These are phyloP conservation scores for Begonia fuchsioides DNA, from an alignment of 306 rosid genomes.

Conservation along the genomic window DNA sequence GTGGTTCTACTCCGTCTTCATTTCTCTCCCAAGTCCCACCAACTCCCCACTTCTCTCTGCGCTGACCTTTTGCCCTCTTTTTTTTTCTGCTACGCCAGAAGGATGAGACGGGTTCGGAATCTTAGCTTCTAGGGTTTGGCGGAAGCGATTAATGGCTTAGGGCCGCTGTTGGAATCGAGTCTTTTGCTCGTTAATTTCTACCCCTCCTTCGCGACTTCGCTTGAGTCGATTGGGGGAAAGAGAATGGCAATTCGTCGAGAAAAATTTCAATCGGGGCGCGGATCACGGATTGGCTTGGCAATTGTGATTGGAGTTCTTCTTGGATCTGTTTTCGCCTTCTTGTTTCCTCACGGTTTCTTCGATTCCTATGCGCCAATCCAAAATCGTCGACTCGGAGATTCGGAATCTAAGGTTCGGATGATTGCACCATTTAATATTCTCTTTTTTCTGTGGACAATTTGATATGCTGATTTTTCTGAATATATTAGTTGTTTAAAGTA, in stretches of 20 bases:
- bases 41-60: too few species aligned
- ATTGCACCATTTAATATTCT: not conserved
- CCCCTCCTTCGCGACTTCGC: too few species aligned
- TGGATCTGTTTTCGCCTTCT: slow-evolving; percentile 50
- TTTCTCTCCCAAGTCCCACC: too few species aligned
- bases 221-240: not conserved
- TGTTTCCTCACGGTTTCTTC: slow-evolving; percentile 38
- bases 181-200: too few species aligned
- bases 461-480: not conserved
- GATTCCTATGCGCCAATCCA: slow-evolving; percentile 18
- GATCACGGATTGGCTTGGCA: slow-evolving; percentile 39
- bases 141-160: too few species aligned
- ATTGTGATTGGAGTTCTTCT: slow-evolving; percentile 39
- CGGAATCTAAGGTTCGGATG: slow-evolving; percentile 36
- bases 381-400: slow-evolving; percentile 22
- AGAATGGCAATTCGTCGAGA: slow-evolving; percentile 70
- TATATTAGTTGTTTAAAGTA: not conserved
- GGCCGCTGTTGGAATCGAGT: too few species aligned
- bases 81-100: too few species aligned
- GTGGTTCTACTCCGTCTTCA: too few species aligned
- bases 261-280: slow-evolving; percentile 29
- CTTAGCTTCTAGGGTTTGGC: too few species aligned
- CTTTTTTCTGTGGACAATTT: not conserved
- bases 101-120: too few species aligned
- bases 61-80: too few species aligned